Percentiles rank a stretch among this genome's conserved stretches.
Evolutionary conservation across 1,139 yeast species (phyloP).

Genomic region (Hanseniaspora uvarum): DNA sequence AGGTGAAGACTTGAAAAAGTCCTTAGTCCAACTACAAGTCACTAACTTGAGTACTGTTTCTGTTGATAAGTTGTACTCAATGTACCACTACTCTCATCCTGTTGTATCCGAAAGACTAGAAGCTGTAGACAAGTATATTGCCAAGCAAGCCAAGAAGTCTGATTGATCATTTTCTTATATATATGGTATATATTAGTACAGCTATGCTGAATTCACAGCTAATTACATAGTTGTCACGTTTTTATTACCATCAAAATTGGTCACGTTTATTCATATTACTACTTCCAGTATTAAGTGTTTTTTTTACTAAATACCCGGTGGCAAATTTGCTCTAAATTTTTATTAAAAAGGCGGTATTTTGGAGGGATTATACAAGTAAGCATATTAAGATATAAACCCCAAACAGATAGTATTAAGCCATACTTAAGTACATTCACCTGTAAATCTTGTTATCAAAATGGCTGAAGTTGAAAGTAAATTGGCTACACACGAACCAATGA

Average conservation of each 20-base stretch:
- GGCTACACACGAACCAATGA: conserved; percentile 6
- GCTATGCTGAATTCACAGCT: too few species aligned
- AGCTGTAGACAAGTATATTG: conserved; percentile 46
- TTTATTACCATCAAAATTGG: too few species aligned
- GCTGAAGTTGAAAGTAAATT: conserved; percentile 1
- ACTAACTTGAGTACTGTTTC: conserved; percentile 75
- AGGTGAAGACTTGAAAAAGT: conserved; percentile 53
- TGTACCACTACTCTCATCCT: conserved; percentile 87
- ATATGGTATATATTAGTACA: too few species aligned
- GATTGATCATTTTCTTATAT: background rate
- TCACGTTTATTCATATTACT: background rate
- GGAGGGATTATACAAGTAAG: background rate
- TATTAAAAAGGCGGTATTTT: background rate
- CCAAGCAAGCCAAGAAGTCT: conserved; percentile 1
- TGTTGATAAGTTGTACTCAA: conserved; percentile 81
- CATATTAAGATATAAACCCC: background rate
- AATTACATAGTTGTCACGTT: too few species aligned
- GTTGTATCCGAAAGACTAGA: conserved; percentile 74
- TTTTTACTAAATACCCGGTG: too few species aligned
- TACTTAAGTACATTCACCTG: too few species aligned
- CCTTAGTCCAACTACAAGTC: conserved; percentile 64
- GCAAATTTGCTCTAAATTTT: conserved; percentile 1
- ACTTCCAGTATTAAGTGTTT: too few species aligned
- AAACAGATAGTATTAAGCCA: too few species aligned
- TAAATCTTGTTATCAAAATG: background rate